Evolutionary conservation across 2,329 filamentous ascomycete genomes (phyloP).

Genomic region (Alternaria conjuncta): DNA sequence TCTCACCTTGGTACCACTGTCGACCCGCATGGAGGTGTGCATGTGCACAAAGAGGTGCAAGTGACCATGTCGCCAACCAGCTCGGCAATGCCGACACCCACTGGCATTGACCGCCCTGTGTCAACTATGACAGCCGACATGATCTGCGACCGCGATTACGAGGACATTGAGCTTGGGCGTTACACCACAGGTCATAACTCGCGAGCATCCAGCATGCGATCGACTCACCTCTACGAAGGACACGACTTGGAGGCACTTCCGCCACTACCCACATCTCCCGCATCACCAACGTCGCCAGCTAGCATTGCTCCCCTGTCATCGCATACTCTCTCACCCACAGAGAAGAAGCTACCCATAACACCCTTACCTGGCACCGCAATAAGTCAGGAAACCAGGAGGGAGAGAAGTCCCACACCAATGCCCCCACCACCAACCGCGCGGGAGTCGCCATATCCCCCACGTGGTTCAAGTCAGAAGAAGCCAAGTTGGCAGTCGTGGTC

Average conservation of each 20-base stretch:
- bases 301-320: background rate
- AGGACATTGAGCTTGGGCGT: conserved; percentile 34
- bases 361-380: background rate
- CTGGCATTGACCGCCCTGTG: background rate
- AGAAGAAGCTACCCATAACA: background rate
- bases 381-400: background rate
- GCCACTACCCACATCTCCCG: conserved; percentile 15
- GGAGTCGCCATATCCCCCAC: conserved; percentile 1
- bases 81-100: background rate
- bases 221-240: conserved; percentile 5
- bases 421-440: background rate
- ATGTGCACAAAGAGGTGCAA: conserved; percentile 23
- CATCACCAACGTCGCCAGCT: background rate
- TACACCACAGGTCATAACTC: conserved; percentile 21
- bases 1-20: conserved; percentile 25
- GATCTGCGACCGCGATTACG: conserved; percentile 24
- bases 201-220: conserved; percentile 11
- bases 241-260: conserved; percentile 25
- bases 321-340: background rate
- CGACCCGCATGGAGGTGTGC: conserved; percentile 30
- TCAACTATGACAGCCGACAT: conserved; percentile 22
- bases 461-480: background rate
- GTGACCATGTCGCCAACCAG: conserved; percentile 15
- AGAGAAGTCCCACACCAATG: background rate
- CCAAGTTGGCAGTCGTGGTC: conserved; percentile 20